Evolutionary conservation across 306 rosid genomes (phyloP).

Genomic region (Calophaca sinica): DNA sequence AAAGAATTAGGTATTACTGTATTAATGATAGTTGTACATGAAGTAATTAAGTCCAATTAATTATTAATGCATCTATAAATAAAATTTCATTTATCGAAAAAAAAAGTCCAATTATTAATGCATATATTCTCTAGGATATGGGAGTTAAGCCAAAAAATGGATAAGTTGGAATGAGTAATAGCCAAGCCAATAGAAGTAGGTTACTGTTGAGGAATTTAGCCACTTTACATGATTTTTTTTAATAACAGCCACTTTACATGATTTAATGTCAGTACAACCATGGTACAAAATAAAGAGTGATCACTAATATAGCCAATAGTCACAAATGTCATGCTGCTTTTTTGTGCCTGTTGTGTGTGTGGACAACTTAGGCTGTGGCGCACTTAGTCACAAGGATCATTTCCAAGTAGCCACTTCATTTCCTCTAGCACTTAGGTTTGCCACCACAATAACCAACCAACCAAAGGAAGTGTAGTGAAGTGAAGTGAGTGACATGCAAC

Average conservation of each 20-base stretch:
- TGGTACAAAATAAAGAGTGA: background rate
- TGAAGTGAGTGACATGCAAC: constrained; percentile 46
- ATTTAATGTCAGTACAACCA: background rate
- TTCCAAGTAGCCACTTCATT: constrained; percentile 37
- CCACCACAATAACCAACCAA: constrained; percentile 50
- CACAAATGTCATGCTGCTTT: background rate
- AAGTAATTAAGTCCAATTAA: too few species aligned
- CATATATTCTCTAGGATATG: too few species aligned
- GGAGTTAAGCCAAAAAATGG: too few species aligned
- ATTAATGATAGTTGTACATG: too few species aligned
- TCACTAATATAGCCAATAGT: background rate
- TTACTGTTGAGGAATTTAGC: too few species aligned
- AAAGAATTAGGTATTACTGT: too few species aligned
- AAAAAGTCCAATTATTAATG: too few species aligned
- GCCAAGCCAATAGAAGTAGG: too few species aligned
- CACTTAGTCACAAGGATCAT: constrained; percentile 41
- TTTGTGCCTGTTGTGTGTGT: constrained; percentile 21
- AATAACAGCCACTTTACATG: too few species aligned
- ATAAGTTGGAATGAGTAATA: too few species aligned
- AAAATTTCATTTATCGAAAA: too few species aligned
- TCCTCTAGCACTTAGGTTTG: constrained; percentile 35
- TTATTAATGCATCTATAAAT: too few species aligned
- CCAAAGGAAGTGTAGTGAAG: background rate
- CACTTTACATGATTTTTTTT: background rate
- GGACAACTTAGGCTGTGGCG: constrained; percentile 26